Evolutionary conservation across 176 grass and related monocot species (phyloP).

Genomic region (Oryza glumipatula): DNA sequence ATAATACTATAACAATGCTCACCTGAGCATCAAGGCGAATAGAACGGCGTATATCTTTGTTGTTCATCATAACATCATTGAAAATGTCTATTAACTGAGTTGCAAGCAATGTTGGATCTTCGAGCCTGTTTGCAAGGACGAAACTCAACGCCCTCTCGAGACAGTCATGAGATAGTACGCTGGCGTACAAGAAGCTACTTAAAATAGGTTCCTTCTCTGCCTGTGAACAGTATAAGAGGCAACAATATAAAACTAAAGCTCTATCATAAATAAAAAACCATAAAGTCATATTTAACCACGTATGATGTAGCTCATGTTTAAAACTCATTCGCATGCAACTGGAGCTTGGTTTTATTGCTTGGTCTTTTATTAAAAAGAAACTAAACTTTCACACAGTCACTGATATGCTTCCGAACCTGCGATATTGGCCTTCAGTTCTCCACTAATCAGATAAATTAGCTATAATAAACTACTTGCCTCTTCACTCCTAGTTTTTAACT

Average conservation of each 20-base stretch:
- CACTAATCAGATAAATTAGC: background rate
- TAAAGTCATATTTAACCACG: conserved; percentile 5
- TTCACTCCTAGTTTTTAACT: conserved; percentile 5
- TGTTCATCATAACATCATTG: conserved; percentile 89
- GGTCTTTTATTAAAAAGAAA: background rate
- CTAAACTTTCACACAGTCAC: background rate
- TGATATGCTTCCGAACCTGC: background rate
- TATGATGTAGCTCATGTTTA: conserved; percentile 7
- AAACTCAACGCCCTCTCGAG: conserved; percentile 85
- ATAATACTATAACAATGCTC: conserved; percentile 5
- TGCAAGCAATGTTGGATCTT: conserved; percentile 88
- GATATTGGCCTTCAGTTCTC: background rate
- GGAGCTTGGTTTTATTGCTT: background rate
- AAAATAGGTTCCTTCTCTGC: conserved; percentile 97
- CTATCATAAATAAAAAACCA: background rate
- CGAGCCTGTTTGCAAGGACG: conserved; percentile 90
- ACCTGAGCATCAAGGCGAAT: conserved; percentile 99
- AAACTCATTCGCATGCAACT: background rate
- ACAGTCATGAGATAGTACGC: conserved; percentile 85
- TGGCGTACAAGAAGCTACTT: conserved; percentile 95
- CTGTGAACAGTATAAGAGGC: conserved; percentile 40
- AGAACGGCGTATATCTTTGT: conserved; percentile 71
- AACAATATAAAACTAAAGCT: background rate
- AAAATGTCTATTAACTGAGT: conserved; percentile 98
- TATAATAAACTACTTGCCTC: background rate